These are phyloP conservation scores for Phytopythium oedochilum DNA, from an alignment of 352 stramenopile genomes.

Conservation along the genomic window DNA sequence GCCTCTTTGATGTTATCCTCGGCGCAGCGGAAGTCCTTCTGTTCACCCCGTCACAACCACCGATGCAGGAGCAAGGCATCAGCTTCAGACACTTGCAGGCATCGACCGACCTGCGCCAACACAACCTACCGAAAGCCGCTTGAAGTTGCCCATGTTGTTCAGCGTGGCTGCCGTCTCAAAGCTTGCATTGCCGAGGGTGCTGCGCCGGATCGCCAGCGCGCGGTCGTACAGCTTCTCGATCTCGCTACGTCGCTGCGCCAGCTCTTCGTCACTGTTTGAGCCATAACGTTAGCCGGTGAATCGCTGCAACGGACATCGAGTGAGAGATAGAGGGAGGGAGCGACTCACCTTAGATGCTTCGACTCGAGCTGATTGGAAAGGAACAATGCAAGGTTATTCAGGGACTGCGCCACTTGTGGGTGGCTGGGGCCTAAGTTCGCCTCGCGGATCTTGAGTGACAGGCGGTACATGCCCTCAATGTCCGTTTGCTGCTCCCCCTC, in stretches of 20 bases:
- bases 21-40: conserved; percentile 62
- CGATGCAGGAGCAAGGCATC: conserved; percentile 1
- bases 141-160: conserved; percentile 85
- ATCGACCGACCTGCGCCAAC: not conserved
- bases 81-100: not conserved
- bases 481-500: conserved; percentile 27
- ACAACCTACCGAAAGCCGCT: conserved; percentile 51
- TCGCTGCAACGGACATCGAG: too few species aligned
- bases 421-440: conserved; percentile 57
- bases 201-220: conserved; percentile 63
- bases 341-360: conserved; percentile 37
- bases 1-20: conserved; percentile 76
- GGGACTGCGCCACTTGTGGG: conserved; percentile 70
- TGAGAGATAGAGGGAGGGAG: too few species aligned
- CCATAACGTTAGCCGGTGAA: not conserved
- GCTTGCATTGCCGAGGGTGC: conserved; percentile 65
- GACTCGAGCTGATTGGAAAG: conserved; percentile 61
- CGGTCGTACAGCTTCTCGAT: conserved; percentile 63
- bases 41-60: not conserved
- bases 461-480: conserved; percentile 69
- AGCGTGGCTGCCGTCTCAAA: conserved; percentile 76
- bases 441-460: conserved; percentile 74
- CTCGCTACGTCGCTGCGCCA: conserved; percentile 36
- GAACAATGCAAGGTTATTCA: conserved; percentile 80
- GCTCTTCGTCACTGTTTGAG: conserved; percentile 17